Evolutionary conservation across 306 rosid genomes (phyloP).

Genomic region (Quercus engelmannii): DNA sequence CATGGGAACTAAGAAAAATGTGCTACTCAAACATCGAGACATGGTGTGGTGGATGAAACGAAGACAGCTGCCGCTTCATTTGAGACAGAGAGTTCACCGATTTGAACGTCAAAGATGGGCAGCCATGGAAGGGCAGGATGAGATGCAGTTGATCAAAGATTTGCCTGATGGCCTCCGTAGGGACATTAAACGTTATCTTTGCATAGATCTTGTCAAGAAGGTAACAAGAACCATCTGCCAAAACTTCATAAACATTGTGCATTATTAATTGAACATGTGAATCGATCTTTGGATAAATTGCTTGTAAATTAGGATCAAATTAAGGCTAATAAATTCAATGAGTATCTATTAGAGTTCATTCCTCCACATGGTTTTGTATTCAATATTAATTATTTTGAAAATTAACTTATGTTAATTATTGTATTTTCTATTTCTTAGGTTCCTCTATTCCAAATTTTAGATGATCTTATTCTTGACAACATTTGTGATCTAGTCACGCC

Average conservation of each 20-base stretch:
- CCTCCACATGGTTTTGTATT: too few relatives aligned
- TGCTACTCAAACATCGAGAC: slow-evolving; percentile 28
- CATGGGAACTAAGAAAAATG: slow-evolving; percentile 31
- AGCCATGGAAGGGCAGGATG: slow-evolving; percentile 32
- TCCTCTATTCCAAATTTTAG: slow-evolving; percentile 34
- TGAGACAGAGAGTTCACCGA: slow-evolving; percentile 30
- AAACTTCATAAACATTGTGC: too few relatives aligned
- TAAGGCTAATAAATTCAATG: too few relatives aligned
- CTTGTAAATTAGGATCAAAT: too few relatives aligned
- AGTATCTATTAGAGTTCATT: too few relatives aligned
- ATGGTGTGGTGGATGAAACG: slow-evolving; percentile 45
- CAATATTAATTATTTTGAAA: background rate
- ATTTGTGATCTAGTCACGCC: slow-evolving; percentile 34
- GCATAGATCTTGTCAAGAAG: slow-evolving; percentile 41
- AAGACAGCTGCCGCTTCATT: slow-evolving; percentile 31
- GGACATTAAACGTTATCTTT: slow-evolving; percentile 39
- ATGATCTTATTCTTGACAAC: slow-evolving; percentile 36
- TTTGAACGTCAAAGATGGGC: slow-evolving; percentile 28
- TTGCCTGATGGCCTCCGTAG: slow-evolving; percentile 38
- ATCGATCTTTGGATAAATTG: too few relatives aligned
- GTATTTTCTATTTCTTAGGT: slow-evolving; percentile 6
- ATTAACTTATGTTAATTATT: background rate
- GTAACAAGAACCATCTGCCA: background rate
- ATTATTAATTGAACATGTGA: too few relatives aligned
- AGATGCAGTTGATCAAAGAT: slow-evolving; percentile 27